Base-by-base conservation (phyloP, 768 basidiomycete genomes). In the Phaeolepiota aurea region DNA sequence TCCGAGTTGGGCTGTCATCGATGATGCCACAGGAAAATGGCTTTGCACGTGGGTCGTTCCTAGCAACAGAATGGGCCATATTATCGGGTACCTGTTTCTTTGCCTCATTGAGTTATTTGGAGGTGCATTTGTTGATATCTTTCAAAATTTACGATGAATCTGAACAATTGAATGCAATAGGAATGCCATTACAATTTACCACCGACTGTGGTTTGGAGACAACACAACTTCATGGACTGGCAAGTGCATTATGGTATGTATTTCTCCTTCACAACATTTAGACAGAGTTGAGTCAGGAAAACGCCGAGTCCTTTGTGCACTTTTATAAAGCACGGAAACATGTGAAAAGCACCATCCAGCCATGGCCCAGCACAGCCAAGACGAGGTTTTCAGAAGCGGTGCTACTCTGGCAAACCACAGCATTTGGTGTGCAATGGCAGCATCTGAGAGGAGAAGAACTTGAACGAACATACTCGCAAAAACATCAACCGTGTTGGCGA, bases 181-280 rank as follows among this genome's bases (percentile, higher is more conserved):
- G 65, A 0, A 48, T 64, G 7, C 63, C 63, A 3, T 9, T 62
- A 0, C 62, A 66, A 39, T 51, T 54, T 7, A 54, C 54, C 1
- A 62, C 57, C 0, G 66, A 69, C 34, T 63, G 58, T 45, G 58
- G 65, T 1, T 56, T 56, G 0, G 65, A 69, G 36, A 66, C 63
- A 0, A 62, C 57, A 1, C 37, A 51, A 16, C 21, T 58, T 1
- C 67, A 41, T 55, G 59, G 59, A 1, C 39, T 59, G 28, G 47
- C 38, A 2, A 62, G 55, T 37, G 58, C 59, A 1, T 42, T 65
- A 3, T 40, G 53, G 65, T 64, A 42, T 19, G 47, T 48, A 14
- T 34, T 12, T 30, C n/a, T n/a, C n/a, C n/a, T n/a, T n/a, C n/a
- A n/a, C n/a, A n/a, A n/a, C n/a, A n/a, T n/a, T n/a, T n/a, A n/a